Percentiles rank a stretch among this genome's conserved stretches.
Evolutionary conservation across 495 filamentous ascomycete genomes (phyloP).

Genomic region (Oidiodendron maius): DNA sequence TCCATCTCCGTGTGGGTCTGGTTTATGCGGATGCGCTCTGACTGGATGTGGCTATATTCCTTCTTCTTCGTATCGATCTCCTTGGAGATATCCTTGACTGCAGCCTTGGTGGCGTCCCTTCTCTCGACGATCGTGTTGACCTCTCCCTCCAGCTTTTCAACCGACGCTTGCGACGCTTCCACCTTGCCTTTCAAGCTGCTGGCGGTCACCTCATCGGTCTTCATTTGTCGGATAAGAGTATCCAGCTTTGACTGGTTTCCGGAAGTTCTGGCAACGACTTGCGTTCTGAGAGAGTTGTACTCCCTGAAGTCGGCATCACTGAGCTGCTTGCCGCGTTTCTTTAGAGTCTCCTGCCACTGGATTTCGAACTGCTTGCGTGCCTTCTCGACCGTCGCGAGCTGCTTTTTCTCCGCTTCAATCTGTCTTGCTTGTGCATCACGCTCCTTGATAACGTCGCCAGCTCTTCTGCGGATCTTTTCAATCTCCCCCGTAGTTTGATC

Average conservation of each 20-base stretch:
- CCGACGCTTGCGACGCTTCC: slow-evolving; percentile 65
- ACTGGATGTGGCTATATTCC: slow-evolving; percentile 75
- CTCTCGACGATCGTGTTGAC: slow-evolving; percentile 62
- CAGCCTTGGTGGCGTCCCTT: slow-evolving; percentile 49
- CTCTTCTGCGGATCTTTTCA: slow-evolving; percentile 56
- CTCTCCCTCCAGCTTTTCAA: slow-evolving; percentile 68
- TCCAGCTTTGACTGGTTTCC: slow-evolving; percentile 77
- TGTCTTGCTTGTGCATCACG: slow-evolving; percentile 59
- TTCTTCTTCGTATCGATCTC: slow-evolving; percentile 90
- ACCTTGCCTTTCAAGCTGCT: slow-evolving; percentile 83
- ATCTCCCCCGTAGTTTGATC: slow-evolving; percentile 69
- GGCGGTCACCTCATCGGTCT: slow-evolving; percentile 83
- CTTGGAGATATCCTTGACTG: slow-evolving; percentile 58
- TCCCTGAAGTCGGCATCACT: slow-evolving; percentile 84
- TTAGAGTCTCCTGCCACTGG: slow-evolving; percentile 75
- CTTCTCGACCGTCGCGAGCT: slow-evolving; percentile 79
- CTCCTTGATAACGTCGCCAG: slow-evolving; percentile 68
- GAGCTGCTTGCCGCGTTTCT: slow-evolving; percentile 79
- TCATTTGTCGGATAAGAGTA: slow-evolving; percentile 75
- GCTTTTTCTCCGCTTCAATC: slow-evolving; percentile 68
- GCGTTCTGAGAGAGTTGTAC: slow-evolving; percentile 78
- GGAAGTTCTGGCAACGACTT: slow-evolving; percentile 80
- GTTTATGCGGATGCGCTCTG: slow-evolving; percentile 72
- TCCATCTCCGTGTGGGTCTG: slow-evolving; percentile 82
- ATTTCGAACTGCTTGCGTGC: slow-evolving; percentile 84